These are phyloP conservation scores for Cladorrhinum samala DNA, from an alignment of 495 filamentous ascomycete genomes.

Conservation along the genomic window DNA sequence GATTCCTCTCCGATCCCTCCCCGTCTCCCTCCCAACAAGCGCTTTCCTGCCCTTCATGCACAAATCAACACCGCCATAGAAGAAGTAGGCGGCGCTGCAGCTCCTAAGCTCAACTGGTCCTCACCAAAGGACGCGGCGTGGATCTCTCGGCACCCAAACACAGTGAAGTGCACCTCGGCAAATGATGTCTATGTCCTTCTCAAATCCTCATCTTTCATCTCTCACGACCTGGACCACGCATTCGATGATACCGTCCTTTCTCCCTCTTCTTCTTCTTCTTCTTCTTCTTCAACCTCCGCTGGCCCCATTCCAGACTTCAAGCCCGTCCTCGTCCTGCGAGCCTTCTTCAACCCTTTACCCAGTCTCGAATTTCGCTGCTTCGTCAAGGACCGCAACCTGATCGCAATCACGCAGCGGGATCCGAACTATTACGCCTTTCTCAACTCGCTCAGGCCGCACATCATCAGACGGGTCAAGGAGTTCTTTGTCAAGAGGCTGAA, in stretches of 20 bases:
- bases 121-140: constrained; percentile 95
- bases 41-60: constrained; percentile 64
- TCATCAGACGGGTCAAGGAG: constrained; percentile 55
- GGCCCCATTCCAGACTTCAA: constrained; percentile 33
- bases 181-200: constrained; percentile 92
- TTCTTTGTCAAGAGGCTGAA: constrained; percentile 68
- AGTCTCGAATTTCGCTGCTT: constrained; percentile 94
- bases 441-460: constrained; percentile 52
- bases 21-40: constrained; percentile 35
- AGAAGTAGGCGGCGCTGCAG: constrained; percentile 72
- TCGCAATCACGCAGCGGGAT: constrained; percentile 86
- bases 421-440: constrained; percentile 86
- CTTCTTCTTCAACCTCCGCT: no score
- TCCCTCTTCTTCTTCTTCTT: not conserved
- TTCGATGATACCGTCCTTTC: constrained; percentile 69
- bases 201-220: constrained; percentile 89
- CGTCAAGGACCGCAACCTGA: constrained; percentile 67
- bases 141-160: constrained; percentile 81
- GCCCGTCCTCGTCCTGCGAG: constrained; percentile 66
- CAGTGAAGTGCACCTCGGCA: constrained; percentile 75
- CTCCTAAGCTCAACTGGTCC: constrained; percentile 96
- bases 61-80: constrained; percentile 68
- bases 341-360: constrained; percentile 81
- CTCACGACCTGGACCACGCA: constrained; percentile 86
- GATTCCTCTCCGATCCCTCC: constrained; percentile 25